phyloP scores from a whole-genome alignment of 2,329 filamentous ascomycete genomes.

The Ceratocystis smalleyi region DNA sequence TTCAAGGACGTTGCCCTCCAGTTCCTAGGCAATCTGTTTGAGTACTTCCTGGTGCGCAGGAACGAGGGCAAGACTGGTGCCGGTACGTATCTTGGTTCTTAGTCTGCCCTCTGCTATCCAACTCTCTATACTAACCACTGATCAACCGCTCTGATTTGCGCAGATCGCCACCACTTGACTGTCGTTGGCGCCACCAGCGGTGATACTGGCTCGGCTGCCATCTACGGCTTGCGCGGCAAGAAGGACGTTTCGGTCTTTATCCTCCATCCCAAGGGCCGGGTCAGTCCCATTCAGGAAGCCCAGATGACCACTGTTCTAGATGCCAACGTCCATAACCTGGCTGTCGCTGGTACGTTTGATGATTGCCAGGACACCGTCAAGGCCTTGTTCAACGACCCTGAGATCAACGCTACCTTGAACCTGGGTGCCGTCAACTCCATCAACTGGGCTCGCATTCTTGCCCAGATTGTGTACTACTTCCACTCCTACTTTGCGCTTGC shows the following conservation, averaged over 20 bases:
- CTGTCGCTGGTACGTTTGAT: slow-evolving; percentile 82
- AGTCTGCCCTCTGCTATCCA: background rate
- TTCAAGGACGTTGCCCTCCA: slow-evolving; percentile 85
- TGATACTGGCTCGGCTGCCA: slow-evolving; percentile 85
- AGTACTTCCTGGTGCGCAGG: slow-evolving; percentile 65
- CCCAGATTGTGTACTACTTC: slow-evolving; percentile 96
- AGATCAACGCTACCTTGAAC: slow-evolving; percentile 67
- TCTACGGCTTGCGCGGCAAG: slow-evolving; percentile 88
- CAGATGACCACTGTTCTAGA: slow-evolving; percentile 95
- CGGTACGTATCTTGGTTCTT: slow-evolving; percentile 24
- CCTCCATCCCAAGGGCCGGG: slow-evolving; percentile 76
- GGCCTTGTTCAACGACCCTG: slow-evolving; percentile 70
- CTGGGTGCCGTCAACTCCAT: slow-evolving; percentile 93
- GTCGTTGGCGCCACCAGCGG: slow-evolving; percentile 78
- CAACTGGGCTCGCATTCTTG: slow-evolving; percentile 88
- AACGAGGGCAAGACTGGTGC: slow-evolving; percentile 52
- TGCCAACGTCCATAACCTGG: slow-evolving; percentile 80
- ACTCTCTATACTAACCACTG: slow-evolving; percentile 16
- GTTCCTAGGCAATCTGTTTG: slow-evolving; percentile 89
- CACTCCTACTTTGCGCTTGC: slow-evolving; percentile 76
- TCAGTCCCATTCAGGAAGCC: slow-evolving; percentile 82
- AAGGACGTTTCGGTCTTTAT: slow-evolving; percentile 96
- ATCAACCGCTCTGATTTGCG: slow-evolving; percentile 18
- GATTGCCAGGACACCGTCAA: slow-evolving; percentile 98
- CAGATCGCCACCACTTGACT: slow-evolving; percentile 62